Base-by-base conservation (phyloP, 108 stramenopile genomes). In the Skeletonema tropicum region DNA sequence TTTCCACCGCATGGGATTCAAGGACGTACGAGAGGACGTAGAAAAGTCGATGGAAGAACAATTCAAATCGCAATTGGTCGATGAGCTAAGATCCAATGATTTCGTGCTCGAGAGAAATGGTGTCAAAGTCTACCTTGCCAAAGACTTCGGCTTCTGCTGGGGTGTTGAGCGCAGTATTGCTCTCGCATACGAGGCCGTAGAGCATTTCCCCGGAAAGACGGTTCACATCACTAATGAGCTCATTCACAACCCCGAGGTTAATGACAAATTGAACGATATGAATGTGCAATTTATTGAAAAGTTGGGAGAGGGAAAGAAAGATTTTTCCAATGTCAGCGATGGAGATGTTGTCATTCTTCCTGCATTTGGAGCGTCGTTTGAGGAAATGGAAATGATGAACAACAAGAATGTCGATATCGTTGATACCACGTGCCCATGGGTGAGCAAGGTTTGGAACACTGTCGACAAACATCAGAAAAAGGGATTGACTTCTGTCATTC, bases 391-490 rank as follows among this genome's bases (percentile, higher is more conserved):
- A 14, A 49, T 84, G 66, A 67, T 94, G 42, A 84, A 93, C 58
- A 80, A 88, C 55, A 91, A 86, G 75, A 95, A 96, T 83, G 97
- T 98, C 35, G 90, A 96, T 69, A 79, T 97, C 23, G 95, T 98
- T n/a, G 97, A 98, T 77, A 97, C 97, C 5, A 98, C 97, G 25
- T 98, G 97, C 79, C 96, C 97, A n/a, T 98, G 97, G 97, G 97
- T 98, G 17, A 88, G 89, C 70, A 98, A 98, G 83, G 97, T 98
- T 48, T 98, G 97, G 97, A 98, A 97, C 80, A 90, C 96, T 21
- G 97, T 98, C 15, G 97, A 97, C 73, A 87, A 76, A 71, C 97
- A 98, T 72, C 93, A 94, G 61, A 79, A 78, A 57, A 84, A 91
- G 78, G 92, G 92, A 21, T 70, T 93, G 75, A 96, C 97, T 7